phyloP scores from a whole-genome alignment of 495 filamentous ascomycete species.

The Amniculicola lignicola region DNA sequence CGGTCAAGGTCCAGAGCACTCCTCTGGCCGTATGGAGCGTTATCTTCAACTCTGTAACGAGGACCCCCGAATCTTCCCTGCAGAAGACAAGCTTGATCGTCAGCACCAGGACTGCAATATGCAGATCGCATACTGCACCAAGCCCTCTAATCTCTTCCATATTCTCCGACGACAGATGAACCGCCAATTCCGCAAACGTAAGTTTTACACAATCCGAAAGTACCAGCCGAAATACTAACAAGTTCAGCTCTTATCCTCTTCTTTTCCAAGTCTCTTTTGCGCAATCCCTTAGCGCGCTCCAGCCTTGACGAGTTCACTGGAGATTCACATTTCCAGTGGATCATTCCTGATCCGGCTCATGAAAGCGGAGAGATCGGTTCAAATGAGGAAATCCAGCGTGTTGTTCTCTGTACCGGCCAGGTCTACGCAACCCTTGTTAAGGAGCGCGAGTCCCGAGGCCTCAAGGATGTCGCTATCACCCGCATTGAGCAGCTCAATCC shows the following conservation, averaged over 20 bases:
- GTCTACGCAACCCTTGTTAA: conserved; percentile 88
- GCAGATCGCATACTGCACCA: conserved; percentile 95
- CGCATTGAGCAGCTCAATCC: conserved; percentile 97
- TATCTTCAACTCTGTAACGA: conserved; percentile 98
- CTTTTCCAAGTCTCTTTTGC: conserved; percentile 93
- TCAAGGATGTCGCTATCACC: conserved; percentile 87
- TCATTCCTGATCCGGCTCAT: conserved; percentile 86
- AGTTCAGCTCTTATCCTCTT: conserved; percentile 76
- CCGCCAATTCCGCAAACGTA: conserved; percentile 93
- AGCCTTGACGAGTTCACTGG: conserved; percentile 83
- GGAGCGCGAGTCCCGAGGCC: conserved; percentile 76
- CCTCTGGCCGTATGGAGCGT: conserved; percentile 93
- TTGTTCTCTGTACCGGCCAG: conserved; percentile 92
- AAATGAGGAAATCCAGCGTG: conserved; percentile 85
- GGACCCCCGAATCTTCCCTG: conserved; percentile 88
- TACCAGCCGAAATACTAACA: too few relatives aligned
- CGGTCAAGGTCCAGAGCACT: conserved; percentile 97
- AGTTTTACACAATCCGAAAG: too few relatives aligned
- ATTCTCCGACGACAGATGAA: conserved; percentile 95
- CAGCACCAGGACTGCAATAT: conserved; percentile 99
- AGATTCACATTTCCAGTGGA: conserved; percentile 92
- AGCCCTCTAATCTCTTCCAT: conserved; percentile 92
- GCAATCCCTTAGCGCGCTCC: conserved; percentile 87
- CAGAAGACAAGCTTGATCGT: conserved; percentile 81
- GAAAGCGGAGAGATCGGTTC: conserved; percentile 64